Conservation (phyloP, 495 filamentous ascomycete genomes). For the Penicillium tannophilum region DNA sequence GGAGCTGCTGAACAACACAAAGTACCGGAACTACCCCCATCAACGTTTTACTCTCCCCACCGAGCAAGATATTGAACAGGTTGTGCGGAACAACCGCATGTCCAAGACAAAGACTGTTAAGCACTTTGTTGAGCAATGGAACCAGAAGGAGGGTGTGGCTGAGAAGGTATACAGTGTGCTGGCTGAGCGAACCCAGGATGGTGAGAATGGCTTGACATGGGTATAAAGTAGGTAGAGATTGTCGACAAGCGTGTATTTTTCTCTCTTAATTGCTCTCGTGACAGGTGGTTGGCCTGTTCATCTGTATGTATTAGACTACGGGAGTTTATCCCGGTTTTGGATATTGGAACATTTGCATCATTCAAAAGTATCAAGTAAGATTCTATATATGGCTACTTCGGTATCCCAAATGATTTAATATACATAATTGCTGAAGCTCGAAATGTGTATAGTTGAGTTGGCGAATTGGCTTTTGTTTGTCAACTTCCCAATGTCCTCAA, state of each 20-base stretch:
- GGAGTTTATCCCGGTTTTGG: conserved; percentile 18
- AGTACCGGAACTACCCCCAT: conserved; percentile 73
- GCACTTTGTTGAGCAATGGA: conserved; percentile 35
- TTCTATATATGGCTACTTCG: too few relatives aligned
- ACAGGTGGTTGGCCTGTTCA: conserved; percentile 6
- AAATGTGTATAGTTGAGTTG: not conserved
- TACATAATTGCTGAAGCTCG: too few relatives aligned
- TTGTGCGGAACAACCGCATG: conserved; percentile 39
- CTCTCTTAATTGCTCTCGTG: conserved; percentile 10
- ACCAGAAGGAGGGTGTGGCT: conserved; percentile 41
- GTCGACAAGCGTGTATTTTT: conserved; percentile 30
- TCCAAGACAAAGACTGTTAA: conserved; percentile 21
- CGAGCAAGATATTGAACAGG: conserved; percentile 66
- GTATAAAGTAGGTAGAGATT: conserved; percentile 16
- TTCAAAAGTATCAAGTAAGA: not conserved
- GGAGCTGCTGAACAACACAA: conserved; percentile 50
- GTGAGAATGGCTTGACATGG: conserved; percentile 33
- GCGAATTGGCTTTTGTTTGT: not conserved
- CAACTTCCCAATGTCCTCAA: not conserved
- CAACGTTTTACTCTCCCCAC: conserved; percentile 66
- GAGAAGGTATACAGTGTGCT: conserved; percentile 46
- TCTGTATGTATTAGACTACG: conserved; percentile 25
- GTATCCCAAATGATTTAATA: too few relatives aligned
- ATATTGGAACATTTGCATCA: conserved; percentile 15
- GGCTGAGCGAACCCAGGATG: conserved; percentile 28